Evolutionary conservation across 148 eudicot genomes (phyloP), one percentile per base, ranked within the genome.

Genomic region (Polygonum maritimum): DNA sequence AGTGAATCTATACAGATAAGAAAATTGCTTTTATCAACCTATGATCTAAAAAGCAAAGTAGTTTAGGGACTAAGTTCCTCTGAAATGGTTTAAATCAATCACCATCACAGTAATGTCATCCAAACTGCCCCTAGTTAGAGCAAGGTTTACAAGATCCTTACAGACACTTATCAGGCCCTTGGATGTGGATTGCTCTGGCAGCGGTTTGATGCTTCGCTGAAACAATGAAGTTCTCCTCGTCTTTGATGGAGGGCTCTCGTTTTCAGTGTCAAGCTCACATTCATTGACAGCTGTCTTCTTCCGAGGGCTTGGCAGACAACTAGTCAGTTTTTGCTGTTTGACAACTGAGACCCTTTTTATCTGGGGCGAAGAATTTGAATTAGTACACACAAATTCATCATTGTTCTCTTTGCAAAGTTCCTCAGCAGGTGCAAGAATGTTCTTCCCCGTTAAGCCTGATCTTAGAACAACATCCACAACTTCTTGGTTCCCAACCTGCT

Each of bases 51-150:
- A 33, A 31, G 39, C 41, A 35, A 35, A 15, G 45, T 67, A 67
- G n/a, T 38, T 67, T 6, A 67, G 71, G 44, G 19, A 35, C 44
- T 65, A 36, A 35, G 2, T 63, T 14, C 41, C 57, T 73, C 58
- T 86, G 60, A 84, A 90, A 80, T 83, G 82, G 54, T 82, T 83
- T 62, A 94, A 83, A 83, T 91, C 95, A 84, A 94, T 78, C 60
- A 94, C 82, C 90, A 94, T 88, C 26, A 92, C 96, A 44, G 96
- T 94, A 35, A 90, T 85, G 78, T 92, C 98, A 85, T 94, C 98
- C 81, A 88, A 80, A 83, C 93, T 85, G 77, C 98, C 98, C 83
- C 89, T 87, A 26, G 77, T 81, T 57, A 86, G 84, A 45, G 96
- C 95, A 77, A 90, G 91, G 70, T 90, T 84, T 69, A 78, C 92